Conservation (phyloP, 139 green algal species). For the Ostreobium quekettii region DNA sequence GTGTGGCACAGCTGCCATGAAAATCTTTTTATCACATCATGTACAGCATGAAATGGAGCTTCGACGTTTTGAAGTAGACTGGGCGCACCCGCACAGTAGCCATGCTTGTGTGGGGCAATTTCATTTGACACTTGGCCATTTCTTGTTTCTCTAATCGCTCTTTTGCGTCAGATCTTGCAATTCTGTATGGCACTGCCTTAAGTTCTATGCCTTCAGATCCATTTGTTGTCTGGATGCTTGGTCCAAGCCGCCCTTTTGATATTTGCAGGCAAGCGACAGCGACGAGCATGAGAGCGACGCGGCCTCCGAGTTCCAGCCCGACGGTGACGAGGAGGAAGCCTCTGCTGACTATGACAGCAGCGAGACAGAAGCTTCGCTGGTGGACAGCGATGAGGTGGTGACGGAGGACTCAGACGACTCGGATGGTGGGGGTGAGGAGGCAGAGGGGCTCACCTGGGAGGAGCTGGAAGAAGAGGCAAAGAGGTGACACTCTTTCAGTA, state of each 20-base stretch:
- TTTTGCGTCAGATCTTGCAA: not conserved
- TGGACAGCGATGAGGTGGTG: constrained; percentile 44
- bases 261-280: constrained; percentile 45
- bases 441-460: constrained; percentile 73
- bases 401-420: constrained; percentile 42
- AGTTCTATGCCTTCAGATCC: not conserved
- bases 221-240: not conserved
- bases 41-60: no score
- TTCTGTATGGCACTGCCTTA: not conserved
- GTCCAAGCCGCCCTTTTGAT: constrained; percentile 2
- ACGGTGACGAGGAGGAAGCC: constrained; percentile 25
- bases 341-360: constrained; percentile 18
- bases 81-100: no score
- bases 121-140: not conserved
- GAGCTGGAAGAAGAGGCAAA: constrained; percentile 77
- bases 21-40: no score
- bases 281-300: constrained; percentile 62
- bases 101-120: no score
- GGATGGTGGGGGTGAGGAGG: constrained; percentile 51
- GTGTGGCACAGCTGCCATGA: no score
- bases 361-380: constrained; percentile 27
- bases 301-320: constrained; percentile 42
- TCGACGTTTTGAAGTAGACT: no score
- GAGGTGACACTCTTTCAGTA: no score
- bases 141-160: not conserved